Evolutionary conservation across 2,329 filamentous ascomycete species (phyloP).

Genomic region (Pestalotiopsis sp.): DNA sequence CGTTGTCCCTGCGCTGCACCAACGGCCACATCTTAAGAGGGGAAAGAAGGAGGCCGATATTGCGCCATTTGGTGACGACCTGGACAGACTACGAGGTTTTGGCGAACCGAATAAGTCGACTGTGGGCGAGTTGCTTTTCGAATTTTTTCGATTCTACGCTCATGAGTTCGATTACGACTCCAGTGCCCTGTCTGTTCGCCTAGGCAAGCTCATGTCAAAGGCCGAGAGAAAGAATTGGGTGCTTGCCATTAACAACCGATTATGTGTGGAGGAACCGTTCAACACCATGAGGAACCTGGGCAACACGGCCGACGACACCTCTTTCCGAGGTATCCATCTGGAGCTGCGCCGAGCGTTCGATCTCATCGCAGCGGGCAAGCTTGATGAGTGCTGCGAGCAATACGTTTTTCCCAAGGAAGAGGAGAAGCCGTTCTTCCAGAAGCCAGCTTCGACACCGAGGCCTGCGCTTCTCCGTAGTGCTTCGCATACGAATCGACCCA

Average conservation of each 20-base stretch:
- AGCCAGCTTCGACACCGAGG: constrained; percentile 53
- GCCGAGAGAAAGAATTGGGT: constrained; percentile 83
- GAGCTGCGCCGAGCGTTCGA: constrained; percentile 90
- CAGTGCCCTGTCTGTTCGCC: constrained; percentile 79
- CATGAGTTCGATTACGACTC: constrained; percentile 91
- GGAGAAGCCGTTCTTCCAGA: constrained; percentile 55
- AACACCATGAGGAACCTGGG: constrained; percentile 86
- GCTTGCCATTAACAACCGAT: constrained; percentile 72
- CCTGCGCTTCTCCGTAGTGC: constrained; percentile 61
- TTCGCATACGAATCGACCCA: constrained; percentile 56
- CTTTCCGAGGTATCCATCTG: constrained; percentile 85
- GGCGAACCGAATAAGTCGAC: constrained; percentile 80
- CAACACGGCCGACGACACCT: constrained; percentile 94
- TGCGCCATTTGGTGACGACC: constrained; percentile 83
- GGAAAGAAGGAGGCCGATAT: constrained; percentile 63
- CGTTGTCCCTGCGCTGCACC: constrained; percentile 82
- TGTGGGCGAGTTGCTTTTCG: constrained; percentile 83
- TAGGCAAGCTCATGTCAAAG: constrained; percentile 77
- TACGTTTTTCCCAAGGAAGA: constrained; percentile 88
- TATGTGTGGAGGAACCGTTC: constrained; percentile 97
- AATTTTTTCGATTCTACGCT: constrained; percentile 94
- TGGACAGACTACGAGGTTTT: constrained; percentile 72
- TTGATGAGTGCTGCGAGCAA: constrained; percentile 83
- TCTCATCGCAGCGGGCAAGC: constrained; percentile 72
- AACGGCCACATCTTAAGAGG: constrained; percentile 63